These are phyloP conservation scores for Artemisia annua DNA, from an alignment of 129 eudicot species.

Conservation along the genomic window DNA sequence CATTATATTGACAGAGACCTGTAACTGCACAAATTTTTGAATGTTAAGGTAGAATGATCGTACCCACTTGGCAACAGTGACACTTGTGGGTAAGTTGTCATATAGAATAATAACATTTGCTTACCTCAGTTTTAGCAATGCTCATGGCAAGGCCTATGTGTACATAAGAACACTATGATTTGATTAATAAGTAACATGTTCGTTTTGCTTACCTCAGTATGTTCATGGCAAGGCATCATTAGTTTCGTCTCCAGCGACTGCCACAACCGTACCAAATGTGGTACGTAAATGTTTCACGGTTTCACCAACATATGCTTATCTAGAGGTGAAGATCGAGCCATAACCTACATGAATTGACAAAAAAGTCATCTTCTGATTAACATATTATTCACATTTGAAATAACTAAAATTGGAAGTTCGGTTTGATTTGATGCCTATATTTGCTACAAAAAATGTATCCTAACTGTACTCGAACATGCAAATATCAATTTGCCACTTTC, in stretches of 20 bases:
- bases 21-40: conserved; percentile 91
- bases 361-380: background rate
- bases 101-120: conserved; percentile 81
- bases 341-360: conserved; percentile 46
- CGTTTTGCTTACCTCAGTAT: too few species aligned
- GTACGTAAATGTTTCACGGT: conserved; percentile 89
- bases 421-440: too few species aligned
- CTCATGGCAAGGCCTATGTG: conserved; percentile 91
- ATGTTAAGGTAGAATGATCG: conserved; percentile 88
- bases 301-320: conserved; percentile 90
- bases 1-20: conserved; percentile 83
- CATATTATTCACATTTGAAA: too few species aligned
- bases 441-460: too few species aligned
- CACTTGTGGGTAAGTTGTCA: conserved; percentile 92
- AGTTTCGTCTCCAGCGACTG: conserved; percentile 92
- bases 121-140: conserved; percentile 94
- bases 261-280: conserved; percentile 84
- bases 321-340: conserved; percentile 94
- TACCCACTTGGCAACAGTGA: conserved; percentile 93
- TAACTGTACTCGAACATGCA: conserved; percentile 34
- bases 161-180: too few species aligned
- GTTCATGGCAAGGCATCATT: conserved; percentile 53
- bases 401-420: too few species aligned
- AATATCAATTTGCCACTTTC: conserved; percentile 89
- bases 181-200: too few species aligned